phyloP scores from a whole-genome alignment of 129 eudicot species.

The Erigeron canadensis region DNA sequence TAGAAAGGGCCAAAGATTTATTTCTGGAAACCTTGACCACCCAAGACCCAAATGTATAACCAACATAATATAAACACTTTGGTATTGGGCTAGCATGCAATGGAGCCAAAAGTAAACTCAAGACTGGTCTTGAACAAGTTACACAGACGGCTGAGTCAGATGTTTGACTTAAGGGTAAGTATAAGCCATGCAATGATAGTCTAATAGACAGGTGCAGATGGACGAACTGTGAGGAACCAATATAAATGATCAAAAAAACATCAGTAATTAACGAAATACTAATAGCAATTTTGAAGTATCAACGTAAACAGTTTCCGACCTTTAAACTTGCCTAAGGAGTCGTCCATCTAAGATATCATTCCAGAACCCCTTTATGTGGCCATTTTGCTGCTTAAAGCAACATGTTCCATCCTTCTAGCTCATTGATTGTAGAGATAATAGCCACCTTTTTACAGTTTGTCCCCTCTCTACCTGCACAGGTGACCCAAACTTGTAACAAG shows the following conservation, averaged over 20 bases:
- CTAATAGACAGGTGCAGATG: conserved; percentile 52
- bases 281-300: background rate
- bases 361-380: conserved; percentile 53
- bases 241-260: background rate
- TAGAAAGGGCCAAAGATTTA: too few species aligned
- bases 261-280: background rate
- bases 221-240: conserved; percentile 50
- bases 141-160: background rate
- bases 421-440: conserved; percentile 66
- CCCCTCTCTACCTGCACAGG: conserved; percentile 57
- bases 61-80: too few species aligned
- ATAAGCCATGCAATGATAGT: background rate
- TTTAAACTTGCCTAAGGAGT: conserved; percentile 71
- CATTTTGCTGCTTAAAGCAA: conserved; percentile 58
- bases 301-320: conserved; percentile 36
- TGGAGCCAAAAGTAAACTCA: too few species aligned
- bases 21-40: too few species aligned
- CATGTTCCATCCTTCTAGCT: conserved; percentile 63
- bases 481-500: background rate
- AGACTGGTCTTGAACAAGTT: too few species aligned
- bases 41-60: too few species aligned
- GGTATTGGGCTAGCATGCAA: too few species aligned
- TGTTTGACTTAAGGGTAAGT: background rate
- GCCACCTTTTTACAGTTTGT: conserved; percentile 64
- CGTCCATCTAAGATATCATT: conserved; percentile 59